Evolutionary conservation across 2,329 filamentous ascomycete genomes (phyloP), one percentile per base, ranked within the genome.

Genomic region (Fusarium phyllophilum): DNA sequence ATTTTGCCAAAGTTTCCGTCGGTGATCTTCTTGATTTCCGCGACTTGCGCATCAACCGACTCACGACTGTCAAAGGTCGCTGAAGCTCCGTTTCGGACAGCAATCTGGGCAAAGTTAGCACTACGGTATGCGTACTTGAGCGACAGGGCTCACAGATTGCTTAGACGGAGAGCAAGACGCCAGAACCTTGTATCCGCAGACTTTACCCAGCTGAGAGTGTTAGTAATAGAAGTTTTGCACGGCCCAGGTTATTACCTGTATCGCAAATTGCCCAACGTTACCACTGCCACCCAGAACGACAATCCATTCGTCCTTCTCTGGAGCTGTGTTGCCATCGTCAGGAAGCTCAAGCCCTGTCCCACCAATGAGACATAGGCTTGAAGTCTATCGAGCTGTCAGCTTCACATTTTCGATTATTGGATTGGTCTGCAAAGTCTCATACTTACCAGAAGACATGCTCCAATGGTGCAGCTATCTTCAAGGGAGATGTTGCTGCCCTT

Each of bases 141-240:
- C 5, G 3, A 3, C 3, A 8, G 9, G 8, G 55, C 74, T n/a
- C 60, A 80, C 79, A 24, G 73, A 51, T 34, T 60, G 33, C 29
- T 82, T 81, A 6, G 73, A 75, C 9, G 79, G 75, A 2, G 82
- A 83, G 54, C 80, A 83, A 6, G 81, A 81, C 3, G 81, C 79
- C 5, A 83, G 77, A 6, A 84, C 80, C 51, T 82, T 82, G 68
- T 80, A 83, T 15, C 82, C 82, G 44, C 79, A 80, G 14, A 81
- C 51, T 31, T 78, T 80, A 12, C 78, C 79, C 33, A 84, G 66
- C 82, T 84, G 22, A 54, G 9, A 20, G 10, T 26, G 12, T 67
- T 41, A 68, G 49, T 15, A 14, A 22, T 17, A 5, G n/a, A 20
- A 15, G 3, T 8, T 34, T 38, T n/a, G 8, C 2, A 5, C 3